Conservation (phyloP, 2,329 filamentous ascomycete species). For the Stagonosporopsis rhizophila region DNA sequence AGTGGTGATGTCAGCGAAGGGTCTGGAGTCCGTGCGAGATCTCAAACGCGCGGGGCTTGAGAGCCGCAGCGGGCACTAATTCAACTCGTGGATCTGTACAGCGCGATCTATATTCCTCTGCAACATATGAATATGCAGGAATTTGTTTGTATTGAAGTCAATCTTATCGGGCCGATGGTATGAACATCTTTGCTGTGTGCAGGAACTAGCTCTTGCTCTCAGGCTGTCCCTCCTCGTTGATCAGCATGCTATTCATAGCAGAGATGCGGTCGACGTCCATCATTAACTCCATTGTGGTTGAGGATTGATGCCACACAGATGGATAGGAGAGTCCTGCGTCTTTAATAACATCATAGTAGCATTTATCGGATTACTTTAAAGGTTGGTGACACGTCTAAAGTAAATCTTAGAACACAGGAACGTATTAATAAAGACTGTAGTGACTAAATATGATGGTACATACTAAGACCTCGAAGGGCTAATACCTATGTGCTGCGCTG, state of each 20-base stretch:
- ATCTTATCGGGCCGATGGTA: not conserved
- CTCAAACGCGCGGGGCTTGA: slow-evolving; percentile 13
- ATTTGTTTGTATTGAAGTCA: not conserved
- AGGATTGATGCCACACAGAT: too few relatives aligned
- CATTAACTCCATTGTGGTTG: too few relatives aligned
- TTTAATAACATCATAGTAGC: too few relatives aligned
- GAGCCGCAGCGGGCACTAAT: slow-evolving; percentile 15
- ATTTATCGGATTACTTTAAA: too few relatives aligned
- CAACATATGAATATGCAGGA: not conserved
- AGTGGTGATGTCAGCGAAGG: slow-evolving; percentile 24
- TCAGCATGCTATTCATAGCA: not conserved
- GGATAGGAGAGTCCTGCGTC: too few relatives aligned
- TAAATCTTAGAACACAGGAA: too few relatives aligned
- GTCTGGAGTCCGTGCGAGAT: slow-evolving; percentile 12
- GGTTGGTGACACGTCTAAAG: too few relatives aligned
- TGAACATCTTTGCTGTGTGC: not conserved
- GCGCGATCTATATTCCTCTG: not conserved
- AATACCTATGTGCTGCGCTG: too few relatives aligned
- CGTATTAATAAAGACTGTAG: too few relatives aligned
- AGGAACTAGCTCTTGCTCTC: not conserved
- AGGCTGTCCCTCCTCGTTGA: not conserved
- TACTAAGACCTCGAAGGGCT: too few relatives aligned
- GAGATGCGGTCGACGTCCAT: too few relatives aligned
- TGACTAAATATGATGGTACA: too few relatives aligned
- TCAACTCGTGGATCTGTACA: not conserved